phyloP scores from a whole-genome alignment of 331 rosid genomes.

The Malus hybrid region DNA sequence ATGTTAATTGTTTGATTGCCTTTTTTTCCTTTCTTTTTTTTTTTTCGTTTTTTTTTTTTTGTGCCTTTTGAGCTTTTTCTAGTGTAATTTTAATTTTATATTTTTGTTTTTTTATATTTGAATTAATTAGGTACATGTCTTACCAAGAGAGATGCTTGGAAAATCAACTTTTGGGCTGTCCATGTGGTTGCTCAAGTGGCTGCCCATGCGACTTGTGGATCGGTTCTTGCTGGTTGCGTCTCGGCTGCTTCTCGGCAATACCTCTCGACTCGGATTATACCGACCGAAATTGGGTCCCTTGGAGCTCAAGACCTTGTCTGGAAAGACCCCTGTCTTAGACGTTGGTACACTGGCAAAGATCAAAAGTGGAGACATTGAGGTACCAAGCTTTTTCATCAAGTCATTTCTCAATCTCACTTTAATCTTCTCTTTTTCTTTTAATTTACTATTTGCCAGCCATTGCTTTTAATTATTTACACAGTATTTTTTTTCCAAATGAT shows the following conservation, averaged over 20 bases:
- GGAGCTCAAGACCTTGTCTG: conserved; percentile 73
- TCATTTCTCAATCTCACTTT: background rate
- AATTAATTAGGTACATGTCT: conserved; percentile 73
- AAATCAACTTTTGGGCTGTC: conserved; percentile 98
- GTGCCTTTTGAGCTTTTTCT: conserved; percentile 6
- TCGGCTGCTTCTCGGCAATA: conserved; percentile 78
- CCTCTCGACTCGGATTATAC: conserved; percentile 69
- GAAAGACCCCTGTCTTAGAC: conserved; percentile 94
- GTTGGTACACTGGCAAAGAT: conserved; percentile 96
- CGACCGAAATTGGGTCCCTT: conserved; percentile 89
- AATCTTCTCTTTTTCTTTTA: background rate
- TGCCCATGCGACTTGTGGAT: conserved; percentile 76
- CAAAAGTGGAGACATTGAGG: conserved; percentile 84
- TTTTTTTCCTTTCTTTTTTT: background rate
- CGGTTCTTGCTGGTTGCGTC: conserved; percentile 56
- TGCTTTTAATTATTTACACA: background rate
- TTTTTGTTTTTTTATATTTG: background rate
- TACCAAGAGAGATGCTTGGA: conserved; percentile 99
- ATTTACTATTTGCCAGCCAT: background rate
- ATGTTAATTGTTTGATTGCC: background rate
- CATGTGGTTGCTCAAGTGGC: conserved; percentile 96
- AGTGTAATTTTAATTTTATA: background rate
- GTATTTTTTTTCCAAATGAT: background rate
- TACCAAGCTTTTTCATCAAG: conserved; percentile 22
- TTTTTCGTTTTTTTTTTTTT: too few species aligned